phyloP scores from a whole-genome alignment of 1,139 yeast species.

The Candida glucosophila region DNA sequence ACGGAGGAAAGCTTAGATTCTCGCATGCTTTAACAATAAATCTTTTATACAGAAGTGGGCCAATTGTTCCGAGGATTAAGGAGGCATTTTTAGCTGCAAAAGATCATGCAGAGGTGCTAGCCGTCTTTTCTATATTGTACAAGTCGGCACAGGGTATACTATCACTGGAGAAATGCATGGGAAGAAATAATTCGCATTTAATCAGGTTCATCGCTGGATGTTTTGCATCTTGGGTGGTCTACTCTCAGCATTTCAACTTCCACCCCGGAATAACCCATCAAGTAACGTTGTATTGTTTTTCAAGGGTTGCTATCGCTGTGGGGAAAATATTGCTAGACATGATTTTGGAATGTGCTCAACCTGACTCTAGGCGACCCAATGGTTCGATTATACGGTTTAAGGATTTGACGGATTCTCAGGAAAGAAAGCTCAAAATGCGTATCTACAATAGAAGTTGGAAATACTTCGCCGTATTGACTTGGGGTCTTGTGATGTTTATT shows the following conservation, averaged over 20 bases:
- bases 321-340: constrained; percentile 39
- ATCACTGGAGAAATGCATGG: constrained; percentile 26
- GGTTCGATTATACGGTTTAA: constrained; percentile 17
- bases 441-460: constrained; percentile 50
- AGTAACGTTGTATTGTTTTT: constrained; percentile 53
- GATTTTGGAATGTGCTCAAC: constrained; percentile 29
- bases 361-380: constrained; percentile 17
- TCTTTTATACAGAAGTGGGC: constrained; percentile 43
- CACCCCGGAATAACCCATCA: constrained; percentile 48
- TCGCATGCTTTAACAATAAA: constrained; percentile 67
- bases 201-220: constrained; percentile 55
- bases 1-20: constrained; percentile 68
- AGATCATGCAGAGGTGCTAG: constrained; percentile 61
- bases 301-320: constrained; percentile 46
- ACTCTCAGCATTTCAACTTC: constrained; percentile 47
- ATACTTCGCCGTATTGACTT: constrained; percentile 55
- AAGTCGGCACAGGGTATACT: constrained; percentile 30
- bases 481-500: constrained; percentile 73
- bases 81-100: constrained; percentile 50
- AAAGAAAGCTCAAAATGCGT: constrained; percentile 22
- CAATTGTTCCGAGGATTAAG: constrained; percentile 35
- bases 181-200: constrained; percentile 19
- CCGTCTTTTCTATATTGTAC: constrained; percentile 58
- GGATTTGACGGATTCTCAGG: constrained; percentile 24
- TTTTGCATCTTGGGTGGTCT: constrained; percentile 56